A percentile compares a stretch with the other conserved stretches of the same genome.
Evolutionary conservation across 2,329 filamentous ascomycete genomes (phyloP).

Genomic region (Xenosphaeropsis pyriputrescens): DNA sequence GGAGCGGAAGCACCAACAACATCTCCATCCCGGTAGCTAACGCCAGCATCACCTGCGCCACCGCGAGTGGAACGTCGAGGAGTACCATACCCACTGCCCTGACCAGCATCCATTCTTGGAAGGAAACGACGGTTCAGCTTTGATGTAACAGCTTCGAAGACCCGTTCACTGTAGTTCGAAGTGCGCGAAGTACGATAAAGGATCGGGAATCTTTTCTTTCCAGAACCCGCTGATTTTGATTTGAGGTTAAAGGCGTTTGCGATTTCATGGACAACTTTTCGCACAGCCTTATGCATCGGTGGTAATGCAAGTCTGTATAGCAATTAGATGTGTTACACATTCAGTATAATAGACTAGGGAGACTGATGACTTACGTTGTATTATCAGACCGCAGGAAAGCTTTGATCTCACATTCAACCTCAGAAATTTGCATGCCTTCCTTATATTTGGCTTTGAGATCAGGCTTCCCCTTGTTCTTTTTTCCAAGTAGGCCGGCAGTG

Average conservation of each 20-base stretch:
- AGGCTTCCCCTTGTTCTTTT: constrained; percentile 29
- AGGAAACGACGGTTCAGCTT: constrained; percentile 39
- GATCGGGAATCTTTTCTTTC: constrained; percentile 57
- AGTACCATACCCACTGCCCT: constrained; percentile 12
- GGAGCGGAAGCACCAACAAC: constrained; percentile 75
- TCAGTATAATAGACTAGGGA: neutral
- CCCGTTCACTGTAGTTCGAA: constrained; percentile 38
- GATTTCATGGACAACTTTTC: constrained; percentile 69
- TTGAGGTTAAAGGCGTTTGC: constrained; percentile 63
- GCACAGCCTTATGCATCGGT: constrained; percentile 66
- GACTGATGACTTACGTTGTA: constrained; percentile 37
- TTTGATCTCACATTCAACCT: constrained; percentile 60
- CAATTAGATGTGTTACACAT: neutral
- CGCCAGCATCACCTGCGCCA: constrained; percentile 23
- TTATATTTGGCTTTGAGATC: constrained; percentile 56
- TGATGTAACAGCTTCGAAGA: constrained; percentile 31
- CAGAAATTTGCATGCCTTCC: constrained; percentile 53
- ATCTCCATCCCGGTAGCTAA: constrained; percentile 67
- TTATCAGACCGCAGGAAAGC: constrained; percentile 50
- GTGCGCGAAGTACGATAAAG: constrained; percentile 64
- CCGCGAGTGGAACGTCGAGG: constrained; percentile 20
- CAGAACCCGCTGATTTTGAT: constrained; percentile 70
- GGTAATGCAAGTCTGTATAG: constrained; percentile 54
- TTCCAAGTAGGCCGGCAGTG: constrained; percentile 49
- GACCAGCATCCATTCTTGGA: constrained; percentile 30